phyloP scores from a whole-genome alignment of 2,329 filamentous ascomycete genomes.

The Alternaria sp. region DNA sequence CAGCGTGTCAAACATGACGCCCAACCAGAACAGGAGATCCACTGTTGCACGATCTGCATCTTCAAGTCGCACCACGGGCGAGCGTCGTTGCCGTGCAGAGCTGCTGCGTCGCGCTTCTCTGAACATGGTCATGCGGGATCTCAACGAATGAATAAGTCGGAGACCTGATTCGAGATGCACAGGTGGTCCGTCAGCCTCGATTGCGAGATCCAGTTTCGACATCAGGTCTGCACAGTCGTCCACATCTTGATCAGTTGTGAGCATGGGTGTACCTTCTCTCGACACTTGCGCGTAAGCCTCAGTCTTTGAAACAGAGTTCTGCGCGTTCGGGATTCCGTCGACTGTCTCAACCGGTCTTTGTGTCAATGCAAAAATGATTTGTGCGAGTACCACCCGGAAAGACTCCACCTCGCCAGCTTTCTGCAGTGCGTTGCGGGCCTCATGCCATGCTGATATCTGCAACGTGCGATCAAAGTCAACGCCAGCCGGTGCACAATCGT shows the following conservation, averaged over 20 bases:
- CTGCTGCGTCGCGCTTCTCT: constrained; percentile 24
- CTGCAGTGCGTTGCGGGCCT: constrained; percentile 53
- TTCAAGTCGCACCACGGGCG: constrained; percentile 35
- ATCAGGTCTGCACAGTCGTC: constrained; percentile 43
- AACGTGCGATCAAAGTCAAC: constrained; percentile 50
- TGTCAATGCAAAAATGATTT: constrained; percentile 58
- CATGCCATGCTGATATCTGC: constrained; percentile 54
- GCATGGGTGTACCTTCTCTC: not conserved
- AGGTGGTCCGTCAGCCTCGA: constrained; percentile 50
- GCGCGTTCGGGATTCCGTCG: constrained; percentile 3
- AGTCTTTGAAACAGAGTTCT: not conserved
- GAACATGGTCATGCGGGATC: constrained; percentile 42
- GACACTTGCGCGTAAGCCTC: constrained; percentile 1
- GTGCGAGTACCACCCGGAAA: constrained; percentile 56
- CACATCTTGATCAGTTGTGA: constrained; percentile 26
- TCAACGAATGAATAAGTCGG: constrained; percentile 51
- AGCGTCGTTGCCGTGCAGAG: constrained; percentile 24
- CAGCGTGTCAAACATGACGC: constrained; percentile 67
- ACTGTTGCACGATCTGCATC: constrained; percentile 58
- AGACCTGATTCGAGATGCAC: constrained; percentile 53
- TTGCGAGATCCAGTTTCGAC: constrained; percentile 44
- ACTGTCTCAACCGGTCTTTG: constrained; percentile 50
- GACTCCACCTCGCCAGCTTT: constrained; percentile 54
- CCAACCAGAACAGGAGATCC: constrained; percentile 65
- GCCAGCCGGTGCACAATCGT: constrained; percentile 4